These are phyloP conservation scores for Podila verticillata DNA, from an alignment of 192 early-diverging fungal species.

Conservation along the genomic window DNA sequence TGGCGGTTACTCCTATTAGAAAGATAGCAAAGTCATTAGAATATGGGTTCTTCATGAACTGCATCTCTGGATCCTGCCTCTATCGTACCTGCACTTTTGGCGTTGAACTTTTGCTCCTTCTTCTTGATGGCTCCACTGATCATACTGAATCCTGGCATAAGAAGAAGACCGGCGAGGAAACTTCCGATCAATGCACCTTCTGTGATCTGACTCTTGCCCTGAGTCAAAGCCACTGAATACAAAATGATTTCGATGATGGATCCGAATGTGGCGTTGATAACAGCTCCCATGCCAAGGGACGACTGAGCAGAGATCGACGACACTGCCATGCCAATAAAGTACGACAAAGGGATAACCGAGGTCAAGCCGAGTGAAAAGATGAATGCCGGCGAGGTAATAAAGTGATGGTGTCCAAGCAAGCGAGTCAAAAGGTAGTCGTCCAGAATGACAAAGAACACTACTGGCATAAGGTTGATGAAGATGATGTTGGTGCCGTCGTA, in stretches of 20 bases:
- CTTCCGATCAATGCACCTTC: constrained; percentile 95
- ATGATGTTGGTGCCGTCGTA: constrained; percentile 97
- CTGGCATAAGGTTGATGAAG: constrained; percentile 89
- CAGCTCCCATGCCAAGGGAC: constrained; percentile 91
- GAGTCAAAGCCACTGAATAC: constrained; percentile 88
- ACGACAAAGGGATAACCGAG: constrained; percentile 91
- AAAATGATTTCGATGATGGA: constrained; percentile 96
- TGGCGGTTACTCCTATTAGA: constrained; percentile 81
- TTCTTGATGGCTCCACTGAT: constrained; percentile 90
- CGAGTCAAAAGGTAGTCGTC: constrained; percentile 79
- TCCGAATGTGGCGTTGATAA: constrained; percentile 98
- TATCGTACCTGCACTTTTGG: constrained; percentile 77
- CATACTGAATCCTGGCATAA: constrained; percentile 97
- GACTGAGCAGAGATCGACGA: constrained; percentile 96
- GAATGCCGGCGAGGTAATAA: constrained; percentile 52
- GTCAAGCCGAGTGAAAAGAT: constrained; percentile 78
- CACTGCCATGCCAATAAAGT: constrained; percentile 97
- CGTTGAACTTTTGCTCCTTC: constrained; percentile 96
- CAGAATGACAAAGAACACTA: constrained; percentile 87
- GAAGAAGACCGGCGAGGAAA: constrained; percentile 86
- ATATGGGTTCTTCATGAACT: neutral
- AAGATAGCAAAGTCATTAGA: neutral
- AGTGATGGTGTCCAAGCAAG: constrained; percentile 35
- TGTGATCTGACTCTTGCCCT: constrained; percentile 87
- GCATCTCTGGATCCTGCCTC: too few relatives aligned